phyloP scores from a whole-genome alignment of 2,329 filamentous ascomycete genomes.

The Fusarium chaquense region DNA sequence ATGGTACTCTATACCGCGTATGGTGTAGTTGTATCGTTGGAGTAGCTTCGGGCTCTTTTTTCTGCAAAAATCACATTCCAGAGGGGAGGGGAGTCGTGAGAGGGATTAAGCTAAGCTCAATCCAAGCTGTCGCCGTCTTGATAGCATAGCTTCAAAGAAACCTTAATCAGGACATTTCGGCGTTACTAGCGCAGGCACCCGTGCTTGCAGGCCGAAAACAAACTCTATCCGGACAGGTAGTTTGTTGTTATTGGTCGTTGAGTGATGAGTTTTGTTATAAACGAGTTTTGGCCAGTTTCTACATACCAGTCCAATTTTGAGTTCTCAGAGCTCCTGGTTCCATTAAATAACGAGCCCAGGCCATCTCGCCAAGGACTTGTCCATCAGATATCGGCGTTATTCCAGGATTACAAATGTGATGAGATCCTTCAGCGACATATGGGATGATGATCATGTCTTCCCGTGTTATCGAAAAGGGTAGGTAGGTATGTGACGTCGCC shows the following conservation, averaged over 20 bases:
- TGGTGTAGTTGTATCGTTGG: constrained; percentile 4
- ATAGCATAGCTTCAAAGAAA: constrained; percentile 35
- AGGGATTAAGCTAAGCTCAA: constrained; percentile 24
- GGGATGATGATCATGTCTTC: not conserved
- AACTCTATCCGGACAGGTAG: constrained; percentile 28
- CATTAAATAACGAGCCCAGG: not conserved
- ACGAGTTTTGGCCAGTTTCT: constrained; percentile 2
- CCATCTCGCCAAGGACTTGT: not conserved
- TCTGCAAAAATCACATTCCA: constrained; percentile 29
- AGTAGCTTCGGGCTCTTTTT: constrained; percentile 20
- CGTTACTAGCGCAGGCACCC: constrained; percentile 40
- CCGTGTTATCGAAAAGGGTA: not conserved
- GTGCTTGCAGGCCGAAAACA: not conserved
- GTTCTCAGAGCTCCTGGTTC: constrained; percentile 11
- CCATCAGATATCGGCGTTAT: not conserved
- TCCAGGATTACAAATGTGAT: constrained; percentile 12
- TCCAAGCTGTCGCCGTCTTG: constrained; percentile 17
- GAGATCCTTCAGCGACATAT: not conserved
- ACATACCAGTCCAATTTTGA: constrained; percentile 33
- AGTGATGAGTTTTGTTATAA: not conserved
- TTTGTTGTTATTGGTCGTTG: constrained; percentile 2
- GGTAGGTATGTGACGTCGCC: not conserved
- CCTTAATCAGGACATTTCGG: constrained; percentile 14
- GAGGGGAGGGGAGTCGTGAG: not conserved
- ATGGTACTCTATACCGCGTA: constrained; percentile 16